Evolutionary conservation across 2,329 filamentous ascomycete genomes (phyloP).

Genomic region (Fusarium nygamai): DNA sequence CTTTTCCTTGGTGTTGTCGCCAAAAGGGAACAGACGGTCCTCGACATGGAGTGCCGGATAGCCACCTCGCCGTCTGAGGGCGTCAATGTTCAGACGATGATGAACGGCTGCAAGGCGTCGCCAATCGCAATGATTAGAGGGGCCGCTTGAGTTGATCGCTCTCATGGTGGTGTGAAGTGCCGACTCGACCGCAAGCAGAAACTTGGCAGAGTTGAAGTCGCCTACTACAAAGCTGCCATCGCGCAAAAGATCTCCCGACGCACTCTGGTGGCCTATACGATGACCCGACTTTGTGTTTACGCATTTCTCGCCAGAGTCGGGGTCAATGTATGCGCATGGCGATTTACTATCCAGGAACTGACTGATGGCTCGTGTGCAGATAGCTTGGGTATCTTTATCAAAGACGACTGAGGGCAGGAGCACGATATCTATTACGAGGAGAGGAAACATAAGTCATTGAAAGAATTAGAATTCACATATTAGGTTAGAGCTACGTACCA

Average conservation of each 20-base stretch:
- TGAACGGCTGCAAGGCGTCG: not conserved
- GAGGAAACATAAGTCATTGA: not conserved
- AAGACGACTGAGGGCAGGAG: not conserved
- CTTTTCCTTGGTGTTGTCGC: not conserved
- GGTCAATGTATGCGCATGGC: not conserved
- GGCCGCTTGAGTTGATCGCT: not conserved
- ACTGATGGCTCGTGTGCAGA: not conserved
- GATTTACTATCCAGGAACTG: not conserved
- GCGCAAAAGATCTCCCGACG: not conserved
- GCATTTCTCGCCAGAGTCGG: not conserved
- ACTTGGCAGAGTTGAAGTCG: not conserved
- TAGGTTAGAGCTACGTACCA: not conserved
- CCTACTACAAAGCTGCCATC: not conserved
- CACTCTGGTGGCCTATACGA: not conserved
- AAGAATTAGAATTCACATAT: accelerated
- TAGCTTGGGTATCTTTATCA: not conserved
- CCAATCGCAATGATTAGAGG: not conserved
- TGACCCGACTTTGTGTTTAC: not conserved
- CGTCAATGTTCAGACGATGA: not conserved
- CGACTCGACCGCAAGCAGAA: not conserved
- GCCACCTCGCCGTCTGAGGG: not conserved
- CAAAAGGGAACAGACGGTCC: not conserved
- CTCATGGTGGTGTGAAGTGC: not conserved
- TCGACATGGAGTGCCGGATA: not conserved
- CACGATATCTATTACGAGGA: not conserved